These are phyloP conservation scores for Fusarium devonianum DNA, from an alignment of 2,329 filamentous ascomycete species.

Conservation along the genomic window DNA sequence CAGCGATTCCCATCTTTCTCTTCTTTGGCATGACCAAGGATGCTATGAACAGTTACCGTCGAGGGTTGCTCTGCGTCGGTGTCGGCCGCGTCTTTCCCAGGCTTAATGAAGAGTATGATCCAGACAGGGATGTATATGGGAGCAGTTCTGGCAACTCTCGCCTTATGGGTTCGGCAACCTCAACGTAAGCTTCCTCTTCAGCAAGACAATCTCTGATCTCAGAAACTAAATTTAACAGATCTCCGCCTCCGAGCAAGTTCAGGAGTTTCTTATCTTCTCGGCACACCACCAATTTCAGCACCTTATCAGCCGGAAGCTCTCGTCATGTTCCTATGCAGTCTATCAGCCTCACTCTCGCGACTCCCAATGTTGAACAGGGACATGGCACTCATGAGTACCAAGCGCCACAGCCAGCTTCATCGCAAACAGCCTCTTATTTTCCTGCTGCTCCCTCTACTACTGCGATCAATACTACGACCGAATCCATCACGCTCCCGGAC, in stretches of 20 bases:
- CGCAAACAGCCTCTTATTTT: slow-evolving; percentile 6
- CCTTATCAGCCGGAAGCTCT: slow-evolving; percentile 21
- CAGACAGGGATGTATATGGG: slow-evolving; percentile 40
- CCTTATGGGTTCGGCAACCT: slow-evolving; percentile 26
- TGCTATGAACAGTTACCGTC: slow-evolving; percentile 58
- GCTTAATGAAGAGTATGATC: slow-evolving; percentile 51
- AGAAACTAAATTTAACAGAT: slow-evolving; percentile 15
- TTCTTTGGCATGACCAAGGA: slow-evolving; percentile 66
- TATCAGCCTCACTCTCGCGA: background rate
- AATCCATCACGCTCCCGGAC: slow-evolving; percentile 17
- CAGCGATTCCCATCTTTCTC: slow-evolving; percentile 56
- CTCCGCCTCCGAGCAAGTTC: slow-evolving; percentile 32
- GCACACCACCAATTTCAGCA: slow-evolving; percentile 25
- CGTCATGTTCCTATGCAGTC: slow-evolving; percentile 8
- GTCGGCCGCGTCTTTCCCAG: slow-evolving; percentile 54
- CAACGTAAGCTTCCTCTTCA: slow-evolving; percentile 26
- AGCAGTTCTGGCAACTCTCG: slow-evolving; percentile 35
- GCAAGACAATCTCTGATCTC: background rate
- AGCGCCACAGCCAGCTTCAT: background rate
- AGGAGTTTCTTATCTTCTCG: slow-evolving; percentile 31
- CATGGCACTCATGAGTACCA: background rate
- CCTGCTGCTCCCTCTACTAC: background rate
- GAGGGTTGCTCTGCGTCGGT: slow-evolving; percentile 49
- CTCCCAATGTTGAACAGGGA: slow-evolving; percentile 21
- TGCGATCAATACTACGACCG: background rate